Base-by-base conservation (phyloP, 139 green algal genomes). In the Chlorella sp. region DNA sequence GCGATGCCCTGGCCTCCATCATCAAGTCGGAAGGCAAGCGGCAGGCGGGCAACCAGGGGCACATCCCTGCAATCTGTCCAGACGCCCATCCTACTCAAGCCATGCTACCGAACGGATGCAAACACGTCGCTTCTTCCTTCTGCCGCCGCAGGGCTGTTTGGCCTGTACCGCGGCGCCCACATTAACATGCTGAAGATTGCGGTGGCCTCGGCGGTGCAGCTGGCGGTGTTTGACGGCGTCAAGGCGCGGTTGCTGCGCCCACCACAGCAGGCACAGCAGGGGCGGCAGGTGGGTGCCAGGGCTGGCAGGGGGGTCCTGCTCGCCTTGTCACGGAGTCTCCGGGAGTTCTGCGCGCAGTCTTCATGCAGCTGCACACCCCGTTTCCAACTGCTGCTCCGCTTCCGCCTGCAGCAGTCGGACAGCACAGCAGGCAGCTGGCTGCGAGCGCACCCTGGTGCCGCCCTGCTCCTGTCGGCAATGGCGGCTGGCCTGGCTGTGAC, bases 401-500 rank as follows among this genome's bases (percentile, higher is more conserved):
- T n/a, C n/a, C n/a, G n/a, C 62, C 19, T 16, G 62, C 62, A 30
- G 62, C 62, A 69, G 51, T 16, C 51, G 13, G 14, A 16, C 51
- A 24, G 51, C 11, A 17, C 68, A 24, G 51, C 28, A 38, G 76
- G 20, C 17, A 40, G 51, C 51, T 70, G 76, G 76, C 34, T 40
- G 51, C 76, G 54, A 26, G 48, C n/a, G 51, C 76, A 69, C 76
- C 76, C 76, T 1, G 48, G 54, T 4, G 76, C 76, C 13, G 76
- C 76, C 26, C 32, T 69, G 36, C 36, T 77, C 16, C 44, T 34
- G 5, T 68, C 80, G 19, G 65, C 80, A 20, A 68, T 84, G 80
- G 40, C 46, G 46, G 80, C 80, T 7, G 80, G 80, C 9, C 44
- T 84, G 80, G 80, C 80, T 48, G 80, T 84, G n/a, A 84, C 80